These are phyloP conservation scores for Myriosclerotinia duriaeana DNA, from an alignment of 2,329 filamentous ascomycete genomes.

Conservation along the genomic window DNA sequence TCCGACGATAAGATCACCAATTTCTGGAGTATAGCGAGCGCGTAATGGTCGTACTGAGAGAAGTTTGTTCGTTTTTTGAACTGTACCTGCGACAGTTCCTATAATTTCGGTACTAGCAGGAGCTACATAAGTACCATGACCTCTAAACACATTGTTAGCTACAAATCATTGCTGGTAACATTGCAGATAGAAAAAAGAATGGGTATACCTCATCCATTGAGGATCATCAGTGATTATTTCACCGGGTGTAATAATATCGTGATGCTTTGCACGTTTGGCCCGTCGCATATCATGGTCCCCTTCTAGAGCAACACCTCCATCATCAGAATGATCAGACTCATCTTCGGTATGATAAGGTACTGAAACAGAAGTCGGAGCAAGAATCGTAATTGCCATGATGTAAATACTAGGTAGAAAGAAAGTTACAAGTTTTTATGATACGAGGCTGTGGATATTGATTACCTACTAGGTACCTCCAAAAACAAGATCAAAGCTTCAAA, in stretches of 20 bases:
- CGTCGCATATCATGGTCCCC: slow-evolving; percentile 46
- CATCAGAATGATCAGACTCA: slow-evolving; percentile 31
- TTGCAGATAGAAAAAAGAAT: too few relatives aligned
- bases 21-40: slow-evolving; percentile 91
- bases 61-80: slow-evolving; percentile 94
- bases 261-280: slow-evolving; percentile 44
- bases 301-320: slow-evolving; percentile 41
- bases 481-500: slow-evolving; percentile 4
- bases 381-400: slow-evolving; percentile 41
- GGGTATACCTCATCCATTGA: slow-evolving; percentile 84
- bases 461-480: not conserved
- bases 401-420: too few relatives aligned
- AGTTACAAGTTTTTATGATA: slow-evolving; percentile 11
- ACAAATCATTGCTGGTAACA: not conserved
- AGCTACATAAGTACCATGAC: slow-evolving; percentile 85
- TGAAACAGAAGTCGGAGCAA: slow-evolving; percentile 37
- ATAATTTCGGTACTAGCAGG: slow-evolving; percentile 67
- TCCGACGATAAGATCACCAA: slow-evolving; percentile 92
- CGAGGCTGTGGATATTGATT: slow-evolving; percentile 21
- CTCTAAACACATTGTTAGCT: slow-evolving; percentile 52
- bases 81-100: slow-evolving; percentile 84
- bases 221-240: slow-evolving; percentile 84
- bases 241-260: slow-evolving; percentile 78
- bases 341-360: slow-evolving; percentile 27
- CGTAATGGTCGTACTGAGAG: slow-evolving; percentile 87